These are phyloP conservation scores for Phytophthora uliginosa DNA, from an alignment of 352 stramenopile genomes.

Conservation along the genomic window DNA sequence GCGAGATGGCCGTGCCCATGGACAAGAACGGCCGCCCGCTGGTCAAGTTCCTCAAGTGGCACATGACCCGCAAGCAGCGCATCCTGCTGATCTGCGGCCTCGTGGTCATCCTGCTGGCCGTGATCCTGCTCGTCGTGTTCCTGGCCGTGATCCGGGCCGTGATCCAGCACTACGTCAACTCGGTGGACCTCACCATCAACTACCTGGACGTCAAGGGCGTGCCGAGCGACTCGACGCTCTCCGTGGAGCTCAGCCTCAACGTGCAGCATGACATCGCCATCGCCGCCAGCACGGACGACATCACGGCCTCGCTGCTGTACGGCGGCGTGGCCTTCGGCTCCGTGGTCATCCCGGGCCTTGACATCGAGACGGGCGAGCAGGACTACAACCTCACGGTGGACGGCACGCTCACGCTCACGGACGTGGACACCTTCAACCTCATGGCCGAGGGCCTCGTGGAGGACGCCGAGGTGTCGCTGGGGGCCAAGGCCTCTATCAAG, in stretches of 20 bases:
- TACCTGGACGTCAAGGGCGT: conserved; percentile 72
- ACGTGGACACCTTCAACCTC: conserved; percentile 52
- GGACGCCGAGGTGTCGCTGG: conserved; percentile 46
- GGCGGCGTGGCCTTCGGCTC: conserved; percentile 52
- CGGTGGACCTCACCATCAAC: conserved; percentile 68
- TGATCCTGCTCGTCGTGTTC: conserved; percentile 75
- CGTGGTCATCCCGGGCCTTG: conserved; percentile 59
- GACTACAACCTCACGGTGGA: conserved; percentile 68
- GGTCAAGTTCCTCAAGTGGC: conserved; percentile 66
- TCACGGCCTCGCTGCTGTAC: conserved; percentile 58
- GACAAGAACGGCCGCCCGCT: conserved; percentile 33
- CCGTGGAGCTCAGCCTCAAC: conserved; percentile 66
- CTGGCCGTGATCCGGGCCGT: conserved; percentile 64
- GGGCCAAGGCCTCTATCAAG: conserved; percentile 47
- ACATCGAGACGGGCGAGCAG: conserved; percentile 55
- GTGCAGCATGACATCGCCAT: conserved; percentile 57
- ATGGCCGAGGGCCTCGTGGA: conserved; percentile 56
- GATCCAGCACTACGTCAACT: conserved; percentile 72
- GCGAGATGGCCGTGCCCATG: conserved; percentile 23
- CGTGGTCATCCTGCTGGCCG: conserved; percentile 48
- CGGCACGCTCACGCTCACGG: conserved; percentile 41
- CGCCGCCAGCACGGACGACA: conserved; percentile 57
- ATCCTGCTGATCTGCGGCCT: conserved; percentile 49
- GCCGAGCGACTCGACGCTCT: conserved; percentile 42
- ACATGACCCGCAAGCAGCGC: conserved; percentile 63